Base-by-base conservation (phyloP, 2,329 filamentous ascomycete genomes). In the Paramyrothecium roridum region DNA sequence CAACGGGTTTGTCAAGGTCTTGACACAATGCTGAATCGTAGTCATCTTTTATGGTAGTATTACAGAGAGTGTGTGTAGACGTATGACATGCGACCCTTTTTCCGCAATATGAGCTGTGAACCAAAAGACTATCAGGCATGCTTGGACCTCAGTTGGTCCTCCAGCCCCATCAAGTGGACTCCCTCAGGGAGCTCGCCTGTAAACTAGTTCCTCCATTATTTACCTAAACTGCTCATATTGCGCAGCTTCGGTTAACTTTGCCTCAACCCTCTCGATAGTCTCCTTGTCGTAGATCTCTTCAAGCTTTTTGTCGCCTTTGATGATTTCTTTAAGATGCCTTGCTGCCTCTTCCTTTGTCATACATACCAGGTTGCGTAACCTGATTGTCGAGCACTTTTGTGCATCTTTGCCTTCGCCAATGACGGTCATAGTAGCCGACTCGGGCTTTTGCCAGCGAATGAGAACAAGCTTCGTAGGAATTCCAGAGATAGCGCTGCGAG, bases 261-360 rank as follows among this genome's bases (percentile, higher is more conserved):
- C 75, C 66, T 88, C 83, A 2, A 97, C 89, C 56, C 80, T 77
- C 54, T 83, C 78, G 51, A 96, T 75, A 0, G 88, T 85, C 30
- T 84, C 82, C 17, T 72, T 67, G 64, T 88, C 85, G 67, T 97
- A 99, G 23, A 97, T 59, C 1, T 93, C 87, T 60, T 90, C 87
- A 0, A 84, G 77, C 10, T 68, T 73, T 73, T 87, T 89, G 1
- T 80, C 82, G 0, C 84, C 89, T 63, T 84, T 87, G 48, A 98
- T 76, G 1, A 98, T 80, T 66, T 91, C 79, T 69, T 86, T 89
- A 68, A 96, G 90, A 71, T 99, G 95, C 56, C 83, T 80, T 17
- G 80, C 75, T 3, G 89, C 90, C 72, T 97, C 93, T 58, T 97
- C 93, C 70, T 93, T 96, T 1, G 93, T 97, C 90, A 97, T 91